Conservation (phyloP, 768 basidiomycete species). For the Saitozyma podzolica region DNA sequence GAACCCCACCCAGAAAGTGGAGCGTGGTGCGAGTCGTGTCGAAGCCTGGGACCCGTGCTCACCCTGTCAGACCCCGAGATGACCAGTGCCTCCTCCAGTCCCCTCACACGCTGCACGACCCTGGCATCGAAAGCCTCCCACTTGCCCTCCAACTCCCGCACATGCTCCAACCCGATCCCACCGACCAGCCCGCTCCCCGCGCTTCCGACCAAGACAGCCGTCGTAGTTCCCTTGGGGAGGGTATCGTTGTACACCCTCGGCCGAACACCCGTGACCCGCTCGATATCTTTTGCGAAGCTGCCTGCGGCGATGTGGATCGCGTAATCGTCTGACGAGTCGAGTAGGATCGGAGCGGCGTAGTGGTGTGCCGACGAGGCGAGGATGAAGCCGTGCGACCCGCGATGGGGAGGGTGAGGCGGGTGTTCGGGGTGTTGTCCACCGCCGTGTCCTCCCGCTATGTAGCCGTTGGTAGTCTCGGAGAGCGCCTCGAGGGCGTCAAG, state of each 20-base stretch:
- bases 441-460: no score
- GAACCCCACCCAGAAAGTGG: neutral
- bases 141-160: conserved; percentile 62
- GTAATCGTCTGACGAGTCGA: conserved; percentile 31
- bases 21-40: neutral
- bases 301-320: conserved; percentile 56
- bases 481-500: no score
- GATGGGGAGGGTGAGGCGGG: neutral
- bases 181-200: conserved; percentile 63
- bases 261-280: conserved; percentile 61
- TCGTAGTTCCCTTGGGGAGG: conserved; percentile 53
- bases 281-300: conserved; percentile 65
- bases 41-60: neutral
- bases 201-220: conserved; percentile 65
- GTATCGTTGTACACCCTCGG: conserved; percentile 62
- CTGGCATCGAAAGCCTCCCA: conserved; percentile 67
- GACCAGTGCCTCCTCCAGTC: conserved; percentile 64
- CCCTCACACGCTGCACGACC: conserved; percentile 61
- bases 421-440: no score
- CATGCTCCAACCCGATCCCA: conserved; percentile 59
- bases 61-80: conserved; percentile 66
- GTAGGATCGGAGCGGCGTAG: conserved; percentile 15
- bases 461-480: no score
- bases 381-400: neutral
- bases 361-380: conserved; percentile 1